phyloP scores from a whole-genome alignment of 345 rosid genomes.

The Odontarrhena argentea region DNA sequence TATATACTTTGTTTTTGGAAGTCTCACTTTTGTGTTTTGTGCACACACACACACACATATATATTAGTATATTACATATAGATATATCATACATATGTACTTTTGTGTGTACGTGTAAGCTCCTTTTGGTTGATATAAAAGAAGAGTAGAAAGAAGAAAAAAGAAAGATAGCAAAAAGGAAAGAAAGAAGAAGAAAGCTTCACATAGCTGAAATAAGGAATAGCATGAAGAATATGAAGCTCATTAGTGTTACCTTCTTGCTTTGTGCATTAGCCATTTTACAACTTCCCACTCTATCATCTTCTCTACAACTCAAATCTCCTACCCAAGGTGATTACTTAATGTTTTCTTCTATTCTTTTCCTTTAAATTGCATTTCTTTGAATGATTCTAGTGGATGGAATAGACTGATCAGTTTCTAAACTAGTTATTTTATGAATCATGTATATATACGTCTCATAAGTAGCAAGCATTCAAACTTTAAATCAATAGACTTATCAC shows the following conservation, averaged over 20 bases:
- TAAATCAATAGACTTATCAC: too few relatives aligned
- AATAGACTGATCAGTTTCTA: too few relatives aligned
- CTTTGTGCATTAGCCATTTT: conserved; percentile 25
- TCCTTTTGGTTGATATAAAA: conserved; percentile 34
- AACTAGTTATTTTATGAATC: too few relatives aligned
- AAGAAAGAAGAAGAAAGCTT: not conserved
- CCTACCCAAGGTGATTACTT: conserved; percentile 35
- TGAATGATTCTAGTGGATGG: not conserved
- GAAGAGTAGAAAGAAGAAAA: conserved; percentile 23
- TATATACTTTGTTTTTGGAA: conserved; percentile 48
- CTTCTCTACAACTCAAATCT: conserved; percentile 33
- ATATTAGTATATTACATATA: not conserved
- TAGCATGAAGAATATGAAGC: conserved; percentile 34
- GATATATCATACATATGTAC: conserved; percentile 6
- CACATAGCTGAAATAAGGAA: not conserved
- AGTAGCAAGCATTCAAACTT: not conserved
- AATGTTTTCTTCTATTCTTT: not conserved
- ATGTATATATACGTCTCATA: too few relatives aligned
- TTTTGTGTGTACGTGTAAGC: not conserved
- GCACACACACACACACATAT: conserved; percentile 27
- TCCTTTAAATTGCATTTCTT: not conserved
- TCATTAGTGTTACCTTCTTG: conserved; percentile 24
- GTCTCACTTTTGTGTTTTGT: conserved; percentile 67
- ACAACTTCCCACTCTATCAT: conserved; percentile 26
- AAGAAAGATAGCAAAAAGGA: conserved; percentile 22